Percentiles rank a stretch among this genome's conserved stretches.
Evolutionary conservation across 306 rosid species (phyloP).

Genomic region (Trifolium fragiferum): DNA sequence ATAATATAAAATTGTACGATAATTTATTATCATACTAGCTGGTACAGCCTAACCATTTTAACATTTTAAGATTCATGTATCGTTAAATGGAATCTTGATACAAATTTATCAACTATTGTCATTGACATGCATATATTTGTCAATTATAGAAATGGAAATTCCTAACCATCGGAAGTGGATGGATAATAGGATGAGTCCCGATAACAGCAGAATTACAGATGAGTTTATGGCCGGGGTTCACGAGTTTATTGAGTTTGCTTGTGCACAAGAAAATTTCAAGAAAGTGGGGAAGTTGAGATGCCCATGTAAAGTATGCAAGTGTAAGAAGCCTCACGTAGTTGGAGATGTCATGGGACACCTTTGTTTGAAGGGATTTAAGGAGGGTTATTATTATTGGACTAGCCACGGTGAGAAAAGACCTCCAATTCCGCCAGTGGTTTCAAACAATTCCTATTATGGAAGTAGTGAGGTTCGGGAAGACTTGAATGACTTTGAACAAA

Average conservation of each 20-base stretch:
- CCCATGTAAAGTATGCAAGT: background rate
- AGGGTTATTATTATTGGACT: background rate
- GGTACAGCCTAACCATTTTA: no score
- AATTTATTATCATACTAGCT: no score
- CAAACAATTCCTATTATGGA: background rate
- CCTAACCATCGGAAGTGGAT: background rate
- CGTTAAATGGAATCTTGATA: no score
- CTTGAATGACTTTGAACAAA: background rate
- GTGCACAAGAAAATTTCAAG: background rate
- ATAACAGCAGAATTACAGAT: background rate
- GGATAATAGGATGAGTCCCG: background rate
- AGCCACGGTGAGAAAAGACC: background rate
- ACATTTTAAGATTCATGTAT: no score
- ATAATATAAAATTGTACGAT: no score
- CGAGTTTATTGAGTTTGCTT: background rate
- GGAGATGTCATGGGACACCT: background rate
- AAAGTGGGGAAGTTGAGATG: background rate
- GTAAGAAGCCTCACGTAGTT: background rate
- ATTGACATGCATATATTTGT: background rate
- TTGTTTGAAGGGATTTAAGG: background rate
- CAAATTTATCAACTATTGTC: no score
- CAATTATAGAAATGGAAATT: background rate
- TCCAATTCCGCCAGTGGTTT: background rate
- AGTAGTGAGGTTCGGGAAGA: background rate
- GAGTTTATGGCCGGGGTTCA: background rate